Evolutionary conservation across 202 grass and related monocot genomes (phyloP).

Genomic region (Schoenoplectus tabernaemontani): DNA sequence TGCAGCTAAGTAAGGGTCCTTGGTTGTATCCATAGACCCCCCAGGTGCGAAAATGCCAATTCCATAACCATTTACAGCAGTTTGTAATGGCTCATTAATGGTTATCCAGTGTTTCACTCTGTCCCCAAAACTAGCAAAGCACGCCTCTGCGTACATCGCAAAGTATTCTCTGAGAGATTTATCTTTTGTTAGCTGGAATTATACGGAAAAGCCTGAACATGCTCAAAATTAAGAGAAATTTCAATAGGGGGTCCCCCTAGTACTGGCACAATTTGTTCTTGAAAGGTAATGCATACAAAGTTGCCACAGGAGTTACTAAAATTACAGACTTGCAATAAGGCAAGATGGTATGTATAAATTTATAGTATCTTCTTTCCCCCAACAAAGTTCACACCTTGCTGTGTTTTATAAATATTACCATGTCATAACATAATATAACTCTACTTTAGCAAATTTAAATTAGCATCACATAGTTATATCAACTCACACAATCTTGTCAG

Average conservation of each 20-base stretch:
- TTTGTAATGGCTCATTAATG: slow-evolving; percentile 98
- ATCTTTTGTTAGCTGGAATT: background rate
- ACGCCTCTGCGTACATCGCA: slow-evolving; percentile 92
- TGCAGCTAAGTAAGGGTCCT: slow-evolving; percentile 55
- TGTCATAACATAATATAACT: background rate
- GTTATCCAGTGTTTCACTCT: slow-evolving; percentile 97
- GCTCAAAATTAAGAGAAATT: background rate
- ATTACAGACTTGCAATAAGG: background rate
- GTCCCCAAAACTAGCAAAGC: slow-evolving; percentile 93
- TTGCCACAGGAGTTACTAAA: background rate
- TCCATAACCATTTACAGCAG: slow-evolving; percentile 83
- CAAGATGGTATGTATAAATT: background rate
- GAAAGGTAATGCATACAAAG: background rate
- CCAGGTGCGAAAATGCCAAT: slow-evolving; percentile 84
- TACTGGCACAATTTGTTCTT: background rate
- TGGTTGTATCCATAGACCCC: slow-evolving; percentile 37
- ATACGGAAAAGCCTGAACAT: background rate
- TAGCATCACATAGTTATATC: slow-evolving; percentile 21
- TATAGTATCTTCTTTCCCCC: background rate
- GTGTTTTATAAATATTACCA: background rate
- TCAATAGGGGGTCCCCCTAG: background rate
- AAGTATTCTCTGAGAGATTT: slow-evolving; percentile 74
- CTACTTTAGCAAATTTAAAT: background rate
- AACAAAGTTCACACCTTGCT: background rate
- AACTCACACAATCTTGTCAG: slow-evolving; percentile 95